A percentile compares a stretch with the other conserved stretches of the same genome.
Conservation (phyloP, 164 flowering plant genomes). For the Chimonanthus salicifolius region DNA sequence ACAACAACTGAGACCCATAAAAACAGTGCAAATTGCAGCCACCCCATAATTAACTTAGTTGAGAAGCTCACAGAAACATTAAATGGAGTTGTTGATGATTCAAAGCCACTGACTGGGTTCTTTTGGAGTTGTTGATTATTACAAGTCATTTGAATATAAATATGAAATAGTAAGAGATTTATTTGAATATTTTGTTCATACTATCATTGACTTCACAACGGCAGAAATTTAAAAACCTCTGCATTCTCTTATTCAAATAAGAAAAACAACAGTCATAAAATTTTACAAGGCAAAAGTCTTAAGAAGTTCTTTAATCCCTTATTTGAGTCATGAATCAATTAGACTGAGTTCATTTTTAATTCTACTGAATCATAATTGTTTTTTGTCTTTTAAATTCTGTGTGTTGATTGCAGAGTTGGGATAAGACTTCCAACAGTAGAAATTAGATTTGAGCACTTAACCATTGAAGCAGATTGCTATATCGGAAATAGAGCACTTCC, state of each 20-base stretch:
- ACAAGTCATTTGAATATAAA: background rate
- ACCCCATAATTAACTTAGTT: background rate
- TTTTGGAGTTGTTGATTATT: background rate
- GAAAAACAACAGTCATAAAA: too few species aligned
- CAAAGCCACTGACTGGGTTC: background rate
- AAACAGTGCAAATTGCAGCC: too few species aligned
- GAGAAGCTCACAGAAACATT: background rate
- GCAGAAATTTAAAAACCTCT: too few species aligned
- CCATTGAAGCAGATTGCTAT: slow-evolving; percentile 32
- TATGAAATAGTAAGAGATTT: background rate
- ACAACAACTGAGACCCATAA: too few species aligned
- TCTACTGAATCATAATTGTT: too few species aligned
- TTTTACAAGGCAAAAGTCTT: too few species aligned
- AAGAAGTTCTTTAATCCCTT: too few species aligned
- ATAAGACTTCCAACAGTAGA: slow-evolving; percentile 34
- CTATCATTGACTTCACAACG: background rate
- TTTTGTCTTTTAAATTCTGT: background rate
- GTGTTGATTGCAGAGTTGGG: slow-evolving; percentile 26
- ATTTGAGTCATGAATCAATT: too few species aligned
- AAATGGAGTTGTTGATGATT: background rate
- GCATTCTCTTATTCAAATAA: too few species aligned
- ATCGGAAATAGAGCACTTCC: slow-evolving; percentile 41
- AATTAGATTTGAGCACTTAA: slow-evolving; percentile 30
- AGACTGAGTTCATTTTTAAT: too few species aligned
- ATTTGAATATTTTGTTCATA: background rate